Evolutionary conservation across 2,329 filamentous ascomycete genomes (phyloP).

Genomic region (Penicillium freii): DNA sequence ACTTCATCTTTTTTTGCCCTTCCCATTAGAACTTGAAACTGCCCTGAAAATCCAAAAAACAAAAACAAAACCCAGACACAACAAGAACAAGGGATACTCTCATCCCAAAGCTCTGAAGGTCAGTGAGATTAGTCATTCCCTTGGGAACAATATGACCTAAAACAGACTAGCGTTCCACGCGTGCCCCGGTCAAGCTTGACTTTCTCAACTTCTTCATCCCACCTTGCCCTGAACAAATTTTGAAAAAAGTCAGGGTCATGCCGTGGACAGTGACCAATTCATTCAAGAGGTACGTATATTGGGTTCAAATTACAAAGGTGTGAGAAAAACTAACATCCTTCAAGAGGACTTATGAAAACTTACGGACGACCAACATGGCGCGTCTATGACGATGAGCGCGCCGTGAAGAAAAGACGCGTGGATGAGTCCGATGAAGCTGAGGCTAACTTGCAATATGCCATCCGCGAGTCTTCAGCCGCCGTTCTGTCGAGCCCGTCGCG

Average conservation of each 20-base stretch:
- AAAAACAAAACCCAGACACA: neutral
- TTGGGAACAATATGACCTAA: conserved; percentile 29
- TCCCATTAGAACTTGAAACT: neutral
- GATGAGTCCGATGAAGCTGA: conserved; percentile 45
- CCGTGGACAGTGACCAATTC: conserved; percentile 53
- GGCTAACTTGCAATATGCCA: conserved; percentile 48
- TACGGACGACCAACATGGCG: conserved; percentile 50
- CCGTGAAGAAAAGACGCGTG: conserved; percentile 48
- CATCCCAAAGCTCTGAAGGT: neutral
- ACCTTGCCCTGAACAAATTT: conserved; percentile 3
- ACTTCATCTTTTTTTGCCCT: neutral
- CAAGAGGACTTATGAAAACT: conserved; percentile 52
- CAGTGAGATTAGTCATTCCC: conserved; percentile 1
- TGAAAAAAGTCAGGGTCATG: conserved; percentile 36
- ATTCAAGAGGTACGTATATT: conserved; percentile 45
- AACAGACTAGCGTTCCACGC: conserved; percentile 28
- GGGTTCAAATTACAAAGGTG: neutral
- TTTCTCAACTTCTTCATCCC: conserved; percentile 8
- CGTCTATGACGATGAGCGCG: conserved; percentile 48
- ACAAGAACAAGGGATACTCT: too few species aligned
- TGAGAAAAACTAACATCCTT: neutral
- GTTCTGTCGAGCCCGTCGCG: conserved; percentile 48
- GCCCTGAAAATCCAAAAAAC: neutral
- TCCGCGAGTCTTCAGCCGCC: conserved; percentile 48
- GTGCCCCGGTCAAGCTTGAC: conserved; percentile 18